Evolutionary conservation across 495 filamentous ascomycete species (phyloP).

Genomic region (Zalerion maritima): DNA sequence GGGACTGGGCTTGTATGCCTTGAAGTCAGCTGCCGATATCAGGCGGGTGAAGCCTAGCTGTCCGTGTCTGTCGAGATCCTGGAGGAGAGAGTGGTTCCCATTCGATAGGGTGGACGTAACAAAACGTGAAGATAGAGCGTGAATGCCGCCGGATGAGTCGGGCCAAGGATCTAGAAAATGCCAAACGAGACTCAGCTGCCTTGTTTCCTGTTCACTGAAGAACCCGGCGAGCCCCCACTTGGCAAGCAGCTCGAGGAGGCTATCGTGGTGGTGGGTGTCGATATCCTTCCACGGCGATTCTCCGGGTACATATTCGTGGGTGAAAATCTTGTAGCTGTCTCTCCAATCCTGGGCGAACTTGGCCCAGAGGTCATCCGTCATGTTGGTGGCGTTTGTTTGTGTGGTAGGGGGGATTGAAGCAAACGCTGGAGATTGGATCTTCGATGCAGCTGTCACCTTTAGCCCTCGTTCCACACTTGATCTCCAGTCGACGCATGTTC

Average conservation of each 20-base stretch:
- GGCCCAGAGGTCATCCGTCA: slow-evolving; percentile 45
- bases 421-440: slow-evolving; percentile 16
- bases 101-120: slow-evolving; percentile 57
- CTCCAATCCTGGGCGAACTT: slow-evolving; percentile 55
- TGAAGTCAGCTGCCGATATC: slow-evolving; percentile 52
- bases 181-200: slow-evolving; percentile 47
- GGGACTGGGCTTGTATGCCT: slow-evolving; percentile 63
- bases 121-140: slow-evolving; percentile 37
- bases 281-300: slow-evolving; percentile 33
- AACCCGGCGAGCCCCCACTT: slow-evolving; percentile 39
- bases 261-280: slow-evolving; percentile 54
- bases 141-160: slow-evolving; percentile 44
- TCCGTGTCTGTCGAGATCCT: slow-evolving; percentile 44
- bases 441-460: slow-evolving; percentile 28
- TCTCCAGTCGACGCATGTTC: slow-evolving; percentile 65
- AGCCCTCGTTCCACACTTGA: slow-evolving; percentile 42
- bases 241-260: slow-evolving; percentile 40
- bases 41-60: slow-evolving; percentile 46
- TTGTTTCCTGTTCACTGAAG: slow-evolving; percentile 43
- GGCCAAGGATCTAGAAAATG: slow-evolving; percentile 57
- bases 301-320: slow-evolving; percentile 34
- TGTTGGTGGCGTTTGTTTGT: slow-evolving; percentile 29
- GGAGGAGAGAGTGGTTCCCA: slow-evolving; percentile 50
- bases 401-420: slow-evolving; percentile 29
- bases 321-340: slow-evolving; percentile 45